Base-by-base conservation (phyloP, 768 basidiomycete genomes). In the Pleurotus djamor region DNA sequence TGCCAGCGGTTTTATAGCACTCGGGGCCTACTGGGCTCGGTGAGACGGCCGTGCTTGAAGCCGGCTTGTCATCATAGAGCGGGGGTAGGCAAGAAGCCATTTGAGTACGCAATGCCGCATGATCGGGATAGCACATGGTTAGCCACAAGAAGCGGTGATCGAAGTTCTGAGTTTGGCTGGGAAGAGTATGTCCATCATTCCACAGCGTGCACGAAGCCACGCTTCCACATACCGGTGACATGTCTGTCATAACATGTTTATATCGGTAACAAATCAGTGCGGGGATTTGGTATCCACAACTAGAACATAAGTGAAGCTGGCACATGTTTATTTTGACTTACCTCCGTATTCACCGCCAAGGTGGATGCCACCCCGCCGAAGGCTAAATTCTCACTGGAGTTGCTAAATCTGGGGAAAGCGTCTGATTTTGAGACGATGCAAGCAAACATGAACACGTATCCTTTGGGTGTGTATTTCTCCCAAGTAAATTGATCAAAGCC, bases 61-160 rank as follows among this genome's bases (percentile, higher is more conserved):
- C 54, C 54, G 54, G 54, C 54, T 44, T 44, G 21, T 44, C 16
- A 28, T 21, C 37, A 28, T 38, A 32, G 47, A 34, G 21, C 57
- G 4, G 16, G 33, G 43, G 28, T n/a, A 48, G 43, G 47, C 56
- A 45, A 57, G 44, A 57, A 16, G 7, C 56, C 33, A 41, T 35
- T 16, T 14, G 28, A 21, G 34, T 12, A 32, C 49, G 32, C 21
- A n/a, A 51, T n/a, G 49, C 35, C 54, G 54, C 54, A 56, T 56
- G 54, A 56, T 56, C 54, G 54, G 10, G 54, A 41, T 45, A 56
- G 54, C 54, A 56, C 54, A 56, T 56, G 54, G 54, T 10, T 44
- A 32, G 14, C 41, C 38, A 17, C 10, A 16, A 50, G 28, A 12
- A 50, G 16, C 9, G 49, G 10, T 44, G 21, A 56, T 44, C 54